Evolutionary conservation across 257 asterid species (phyloP).

Genomic region (Solanum peruvianum): DNA sequence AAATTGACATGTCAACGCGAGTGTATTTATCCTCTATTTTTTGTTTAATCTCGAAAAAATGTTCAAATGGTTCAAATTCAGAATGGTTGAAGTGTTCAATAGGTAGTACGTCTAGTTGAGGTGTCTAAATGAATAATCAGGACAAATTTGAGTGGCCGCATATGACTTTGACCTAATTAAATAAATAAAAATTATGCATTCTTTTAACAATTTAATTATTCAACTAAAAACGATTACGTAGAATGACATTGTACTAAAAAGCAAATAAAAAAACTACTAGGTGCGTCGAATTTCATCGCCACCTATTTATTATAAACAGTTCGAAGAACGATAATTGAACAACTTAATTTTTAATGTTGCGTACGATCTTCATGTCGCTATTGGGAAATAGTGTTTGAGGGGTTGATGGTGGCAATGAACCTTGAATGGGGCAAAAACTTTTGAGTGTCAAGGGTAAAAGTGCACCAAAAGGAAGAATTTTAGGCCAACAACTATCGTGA

Average conservation of each 20-base stretch:
- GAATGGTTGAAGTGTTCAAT: too few species aligned
- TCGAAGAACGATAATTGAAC: not conserved
- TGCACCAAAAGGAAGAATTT: not conserved
- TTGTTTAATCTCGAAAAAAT: too few species aligned
- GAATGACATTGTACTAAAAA: not conserved
- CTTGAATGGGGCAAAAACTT: not conserved
- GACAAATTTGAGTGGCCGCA: too few species aligned
- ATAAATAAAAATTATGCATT: too few species aligned
- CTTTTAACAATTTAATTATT: not conserved
- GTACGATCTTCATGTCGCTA: not conserved
- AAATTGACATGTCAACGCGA: too few species aligned
- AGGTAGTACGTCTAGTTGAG: too few species aligned
- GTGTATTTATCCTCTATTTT: too few species aligned
- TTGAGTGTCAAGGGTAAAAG: not conserved
- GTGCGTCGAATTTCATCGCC: not conserved
- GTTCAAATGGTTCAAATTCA: too few species aligned
- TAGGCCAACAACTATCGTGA: not conserved
- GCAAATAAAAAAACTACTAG: not conserved
- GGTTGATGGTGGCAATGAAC: not conserved
- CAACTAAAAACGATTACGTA: not conserved
- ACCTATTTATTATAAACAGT: not conserved
- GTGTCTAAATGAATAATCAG: too few species aligned
- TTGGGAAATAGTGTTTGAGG: not conserved
- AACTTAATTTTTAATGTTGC: not conserved
- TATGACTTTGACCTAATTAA: too few species aligned